Conservation (phyloP, 1,284 basidiomycete species). For the Sanghuangporus sanghuang region DNA sequence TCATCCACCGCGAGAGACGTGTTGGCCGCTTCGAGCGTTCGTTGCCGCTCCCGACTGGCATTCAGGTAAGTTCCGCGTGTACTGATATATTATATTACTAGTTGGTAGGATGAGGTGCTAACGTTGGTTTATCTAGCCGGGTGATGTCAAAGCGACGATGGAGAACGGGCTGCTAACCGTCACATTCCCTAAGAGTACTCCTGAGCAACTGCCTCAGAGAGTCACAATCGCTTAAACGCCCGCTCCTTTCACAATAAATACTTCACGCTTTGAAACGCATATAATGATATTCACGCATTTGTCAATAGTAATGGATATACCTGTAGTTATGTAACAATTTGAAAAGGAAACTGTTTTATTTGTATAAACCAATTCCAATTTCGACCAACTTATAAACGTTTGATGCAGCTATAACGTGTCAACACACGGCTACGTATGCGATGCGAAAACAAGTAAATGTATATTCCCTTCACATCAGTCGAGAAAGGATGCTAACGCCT, state of each 20-base stretch:
- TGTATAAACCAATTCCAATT: too few relatives aligned
- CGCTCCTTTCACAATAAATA: background rate
- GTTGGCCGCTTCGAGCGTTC: conserved; percentile 26
- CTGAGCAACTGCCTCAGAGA: conserved; percentile 31
- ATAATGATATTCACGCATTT: too few relatives aligned
- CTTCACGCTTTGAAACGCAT: too few relatives aligned
- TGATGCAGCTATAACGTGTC: too few relatives aligned
- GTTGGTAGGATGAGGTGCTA: background rate
- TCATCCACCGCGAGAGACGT: conserved; percentile 43
- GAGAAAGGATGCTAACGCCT: too few relatives aligned
- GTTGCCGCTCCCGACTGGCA: conserved; percentile 20
- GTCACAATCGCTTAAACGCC: conserved; percentile 29
- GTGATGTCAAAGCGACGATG: conserved; percentile 40
- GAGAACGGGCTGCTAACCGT: conserved; percentile 39
- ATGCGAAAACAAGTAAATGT: too few relatives aligned
- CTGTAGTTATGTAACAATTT: too few relatives aligned
- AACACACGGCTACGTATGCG: too few relatives aligned
- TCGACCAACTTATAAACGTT: too few relatives aligned
- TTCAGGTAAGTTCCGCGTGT: conserved; percentile 2
- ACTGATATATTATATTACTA: background rate
- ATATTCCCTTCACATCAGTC: too few relatives aligned
- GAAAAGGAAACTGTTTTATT: too few relatives aligned
- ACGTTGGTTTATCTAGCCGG: conserved; percentile 24
- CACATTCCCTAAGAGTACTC: conserved; percentile 37
- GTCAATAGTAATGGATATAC: too few relatives aligned